Base-by-base conservation (phyloP, 176 grass and related monocot genomes). In the Oropetium thomaeum region DNA sequence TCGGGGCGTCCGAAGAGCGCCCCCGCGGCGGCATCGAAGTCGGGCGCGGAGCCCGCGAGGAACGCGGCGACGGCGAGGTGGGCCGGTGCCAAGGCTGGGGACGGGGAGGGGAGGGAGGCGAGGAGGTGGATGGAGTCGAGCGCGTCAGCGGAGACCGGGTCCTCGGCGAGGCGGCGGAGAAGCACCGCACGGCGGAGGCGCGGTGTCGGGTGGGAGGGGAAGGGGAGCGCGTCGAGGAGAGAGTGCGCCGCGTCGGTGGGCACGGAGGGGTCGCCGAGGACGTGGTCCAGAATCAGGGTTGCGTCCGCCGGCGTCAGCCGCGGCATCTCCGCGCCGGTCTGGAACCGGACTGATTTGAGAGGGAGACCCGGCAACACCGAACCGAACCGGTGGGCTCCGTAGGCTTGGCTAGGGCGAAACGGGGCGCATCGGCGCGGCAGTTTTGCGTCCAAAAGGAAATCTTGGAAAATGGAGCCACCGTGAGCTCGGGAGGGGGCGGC, bases 221-320 rank as follows among this genome's bases (percentile, higher is more conserved):
- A 77, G 30, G 85, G 85, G 23, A 87, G 85, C 23, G 17, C 13
- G 5, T 23, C 47, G 39, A 87, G 58, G 47, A 82, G 66, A 20
- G 16, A 19, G 47, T 58, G 33, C 66, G 31, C 58, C 5, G 23
- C 47, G 30, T 72, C 66, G 12, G 38, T 22, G 23, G 84, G 58
- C 8, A 59, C 13, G 38, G 65, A 63, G 58, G 66, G 65, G 78
- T 82, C 47, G 16, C 73, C 84, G 8, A 82, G 41, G 58, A 77
- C 73, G 48, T 87, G 84, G 58, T 87, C 84, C 29, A 87, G 73
- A n/a, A 87, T 29, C 13, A 87, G 84, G 1, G 65, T 65, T 45
- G 73, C 73, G 79, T 77, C 84, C 17, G 19, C 66, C 30, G 79
- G 13, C 71, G 73, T 49, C 58, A 82, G 16, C 45, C 5, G 65